Evolutionary conservation across 2,329 filamentous ascomycete species (phyloP), one percentile per base, ranked within the genome.

Genomic region (Hypoxylon sp.): DNA sequence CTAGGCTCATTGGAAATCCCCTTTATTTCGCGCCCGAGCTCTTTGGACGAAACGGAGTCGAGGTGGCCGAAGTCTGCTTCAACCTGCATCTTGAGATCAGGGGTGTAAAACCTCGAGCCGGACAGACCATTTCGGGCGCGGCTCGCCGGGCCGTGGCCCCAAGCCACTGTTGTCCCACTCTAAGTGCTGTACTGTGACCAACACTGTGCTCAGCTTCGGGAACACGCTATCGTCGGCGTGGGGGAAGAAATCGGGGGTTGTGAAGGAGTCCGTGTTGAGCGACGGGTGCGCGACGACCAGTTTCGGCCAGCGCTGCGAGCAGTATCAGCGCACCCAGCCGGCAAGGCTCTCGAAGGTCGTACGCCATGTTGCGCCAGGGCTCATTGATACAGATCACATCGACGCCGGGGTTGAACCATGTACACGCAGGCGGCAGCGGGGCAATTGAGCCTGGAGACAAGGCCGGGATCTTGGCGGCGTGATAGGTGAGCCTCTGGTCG

Each of bases 351-450:
- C 11, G 29, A 2, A 30, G 29, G 29, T 30, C 6, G 12, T 27
- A 29, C 8, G 25, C 2, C 1, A 21, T 2, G 8, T 21, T 27
- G 47, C 2, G 29, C 29, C 29, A 30, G 29, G 5, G 2, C n/a
- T 19, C 14, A 12, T 43, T 25, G 23, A 43, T 27, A 34, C n/a
- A 54, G 1, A 54, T 41, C 7, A 43, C 37, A 19, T 54, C 51
- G 14, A 54, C 21, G 34, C 32, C 34, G 14, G 34, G 51, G 34
- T 43, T 29, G 29, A 54, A 54, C 51, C 37, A 43, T 4, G 37
- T 43, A 14, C 5, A 11, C 14, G 25, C 29, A 7, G 51, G 51
- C n/a, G 34, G 51, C 14, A 5, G 30, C 12, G 51, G 25, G 6
- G 16, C 14, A 27, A 19, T 12, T n/a, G 23, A 5, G 14, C 21